A percentile compares a stretch with the other conserved stretches of the same genome.
These are phyloP conservation scores for Uncinocarpus reesii DNA, from an alignment of 2,329 filamentous ascomycete genomes.

Conservation along the genomic window DNA sequence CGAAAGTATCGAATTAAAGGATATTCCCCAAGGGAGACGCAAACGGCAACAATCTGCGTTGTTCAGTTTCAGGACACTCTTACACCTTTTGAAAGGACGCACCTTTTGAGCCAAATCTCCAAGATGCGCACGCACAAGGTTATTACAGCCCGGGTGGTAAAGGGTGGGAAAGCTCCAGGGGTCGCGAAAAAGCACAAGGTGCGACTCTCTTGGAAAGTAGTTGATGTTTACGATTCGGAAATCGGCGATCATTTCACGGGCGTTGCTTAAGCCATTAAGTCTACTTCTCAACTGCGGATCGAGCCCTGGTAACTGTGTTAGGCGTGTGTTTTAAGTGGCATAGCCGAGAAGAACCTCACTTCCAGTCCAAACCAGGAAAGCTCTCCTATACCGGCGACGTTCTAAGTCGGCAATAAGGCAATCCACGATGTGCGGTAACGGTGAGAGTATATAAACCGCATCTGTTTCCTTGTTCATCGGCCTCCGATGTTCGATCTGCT, in stretches of 20 bases:
- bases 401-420: conserved; percentile 90
- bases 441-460: conserved; percentile 83
- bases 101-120: conserved; percentile 82
- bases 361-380: conserved; percentile 77
- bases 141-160: conserved; percentile 83
- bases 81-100: conserved; percentile 8
- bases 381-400: conserved; percentile 65
- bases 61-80: conserved; percentile 5
- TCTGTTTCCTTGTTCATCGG: conserved; percentile 81
- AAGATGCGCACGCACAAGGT: conserved; percentile 71
- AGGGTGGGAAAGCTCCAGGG: conserved; percentile 91
- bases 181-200: conserved; percentile 82
- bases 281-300: conserved; percentile 60
- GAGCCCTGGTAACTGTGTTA: conserved; percentile 45
- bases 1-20: conserved; percentile 86
- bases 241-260: conserved; percentile 64
- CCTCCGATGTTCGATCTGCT: conserved; percentile 80
- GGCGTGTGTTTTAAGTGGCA: neutral
- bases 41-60: conserved; percentile 66
- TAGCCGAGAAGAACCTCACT: conserved; percentile 34
- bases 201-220: conserved; percentile 82
- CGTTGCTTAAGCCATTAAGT: conserved; percentile 59
- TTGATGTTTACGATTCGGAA: conserved; percentile 78
- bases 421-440: conserved; percentile 79
- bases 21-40: conserved; percentile 85